phyloP scores from a whole-genome alignment of 208 protist species.

The Acanthamoeba triangularis region DNA sequence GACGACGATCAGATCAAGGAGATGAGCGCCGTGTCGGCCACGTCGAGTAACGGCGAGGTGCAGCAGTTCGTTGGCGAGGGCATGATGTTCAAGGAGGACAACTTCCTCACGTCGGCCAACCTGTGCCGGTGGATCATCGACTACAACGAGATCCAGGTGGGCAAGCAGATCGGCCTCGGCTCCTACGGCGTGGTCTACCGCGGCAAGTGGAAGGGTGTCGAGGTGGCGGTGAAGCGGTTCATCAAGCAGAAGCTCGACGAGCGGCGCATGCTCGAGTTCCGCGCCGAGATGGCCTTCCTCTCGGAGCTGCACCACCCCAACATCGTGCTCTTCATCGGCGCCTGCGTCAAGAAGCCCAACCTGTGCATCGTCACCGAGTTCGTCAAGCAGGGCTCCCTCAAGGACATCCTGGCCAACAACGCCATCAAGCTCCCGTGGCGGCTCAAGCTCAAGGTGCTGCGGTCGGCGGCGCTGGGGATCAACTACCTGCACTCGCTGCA shows the following conservation, averaged over 20 bases:
- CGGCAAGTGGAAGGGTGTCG: slow-evolving; percentile 73
- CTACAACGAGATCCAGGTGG: slow-evolving; percentile 60
- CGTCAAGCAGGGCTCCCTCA: slow-evolving; percentile 68
- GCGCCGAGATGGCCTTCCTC: slow-evolving; percentile 75
- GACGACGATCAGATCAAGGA: not conserved
- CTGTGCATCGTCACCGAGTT: slow-evolving; percentile 78
- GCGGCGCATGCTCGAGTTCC: slow-evolving; percentile 56
- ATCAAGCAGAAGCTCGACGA: slow-evolving; percentile 76
- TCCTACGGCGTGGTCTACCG: slow-evolving; percentile 69
- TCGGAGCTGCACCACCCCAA: slow-evolving; percentile 75
- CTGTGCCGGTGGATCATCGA: slow-evolving; percentile 72
- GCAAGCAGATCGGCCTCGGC: slow-evolving; percentile 51
- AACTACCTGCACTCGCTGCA: slow-evolving; percentile 88
- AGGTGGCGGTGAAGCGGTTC: slow-evolving; percentile 72
- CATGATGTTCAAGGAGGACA: slow-evolving; percentile 57
- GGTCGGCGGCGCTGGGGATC: slow-evolving; percentile 81
- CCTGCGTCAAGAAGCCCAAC: slow-evolving; percentile 72
- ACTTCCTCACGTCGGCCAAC: slow-evolving; percentile 75
- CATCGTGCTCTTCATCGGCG: slow-evolving; percentile 75
- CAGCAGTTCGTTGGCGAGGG: slow-evolving; percentile 42
- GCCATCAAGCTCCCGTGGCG: slow-evolving; percentile 78
- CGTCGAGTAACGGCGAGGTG: not conserved
- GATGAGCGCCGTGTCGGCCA: not conserved
- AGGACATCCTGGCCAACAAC: slow-evolving; percentile 53
- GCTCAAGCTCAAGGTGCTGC: slow-evolving; percentile 59